Percentiles rank a stretch among this genome's conserved stretches.
These are phyloP conservation scores for Gossypium raimondii DNA, from an alignment of 345 rosid genomes.

Conservation along the genomic window DNA sequence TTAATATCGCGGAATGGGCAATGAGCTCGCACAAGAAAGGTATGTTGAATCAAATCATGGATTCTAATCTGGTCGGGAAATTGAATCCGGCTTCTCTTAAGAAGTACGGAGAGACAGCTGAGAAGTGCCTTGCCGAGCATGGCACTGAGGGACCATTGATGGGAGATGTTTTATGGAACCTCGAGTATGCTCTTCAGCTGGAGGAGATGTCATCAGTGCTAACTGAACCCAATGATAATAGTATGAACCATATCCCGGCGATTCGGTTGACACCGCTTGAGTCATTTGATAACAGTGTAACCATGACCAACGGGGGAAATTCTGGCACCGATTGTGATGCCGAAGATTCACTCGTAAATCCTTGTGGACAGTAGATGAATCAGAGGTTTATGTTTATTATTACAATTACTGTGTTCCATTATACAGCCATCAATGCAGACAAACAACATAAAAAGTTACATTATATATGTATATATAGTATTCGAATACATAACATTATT, in stretches of 20 bases:
- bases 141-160: slow-evolving; percentile 90
- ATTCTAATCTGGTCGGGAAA: slow-evolving; percentile 70
- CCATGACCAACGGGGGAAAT: slow-evolving; percentile 57
- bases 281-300: slow-evolving; percentile 79
- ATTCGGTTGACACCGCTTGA: slow-evolving; percentile 79
- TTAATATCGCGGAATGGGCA: slow-evolving; percentile 98
- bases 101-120: slow-evolving; percentile 94
- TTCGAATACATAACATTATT: too few relatives aligned
- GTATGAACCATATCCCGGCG: slow-evolving; percentile 86
- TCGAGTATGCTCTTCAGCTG: slow-evolving; percentile 89
- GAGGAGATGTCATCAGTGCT: slow-evolving; percentile 90
- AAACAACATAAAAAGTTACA: too few relatives aligned
- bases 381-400: too few relatives aligned
- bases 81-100: slow-evolving; percentile 82
- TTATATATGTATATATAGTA: too few relatives aligned
- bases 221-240: slow-evolving; percentile 88
- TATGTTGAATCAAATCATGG: slow-evolving; percentile 92
- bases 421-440: too few relatives aligned
- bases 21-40: slow-evolving; percentile 97
- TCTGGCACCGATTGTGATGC: slow-evolving; percentile 67
- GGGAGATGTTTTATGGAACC: slow-evolving; percentile 98
- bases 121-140: slow-evolving; percentile 89
- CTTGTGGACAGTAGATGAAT: slow-evolving; percentile 74
- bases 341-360: slow-evolving; percentile 88
- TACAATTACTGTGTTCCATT: too few relatives aligned